These are phyloP conservation scores for Oryza longistaminata DNA, from an alignment of 176 grass and related monocot species.

Conservation along the genomic window DNA sequence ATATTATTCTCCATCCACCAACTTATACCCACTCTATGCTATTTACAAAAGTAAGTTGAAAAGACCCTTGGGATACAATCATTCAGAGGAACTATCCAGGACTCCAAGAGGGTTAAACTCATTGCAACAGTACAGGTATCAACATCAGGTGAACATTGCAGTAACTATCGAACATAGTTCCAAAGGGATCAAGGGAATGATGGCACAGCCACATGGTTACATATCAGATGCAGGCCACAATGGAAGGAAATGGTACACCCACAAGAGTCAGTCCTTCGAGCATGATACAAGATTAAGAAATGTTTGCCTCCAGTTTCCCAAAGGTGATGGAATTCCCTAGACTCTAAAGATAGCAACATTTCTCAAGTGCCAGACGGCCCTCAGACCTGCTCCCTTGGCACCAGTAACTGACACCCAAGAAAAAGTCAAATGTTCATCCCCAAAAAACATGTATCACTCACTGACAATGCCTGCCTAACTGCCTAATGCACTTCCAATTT, in stretches of 20 bases:
- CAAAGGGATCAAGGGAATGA: conserved; percentile 17
- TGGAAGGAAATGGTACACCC: background rate
- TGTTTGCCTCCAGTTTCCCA: background rate
- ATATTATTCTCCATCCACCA: conserved; percentile 15
- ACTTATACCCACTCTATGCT: conserved; percentile 29
- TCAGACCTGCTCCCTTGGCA: background rate
- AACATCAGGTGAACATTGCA: conserved; percentile 4
- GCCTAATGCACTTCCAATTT: too few species aligned
- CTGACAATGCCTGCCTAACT: background rate
- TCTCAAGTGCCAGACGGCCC: background rate
- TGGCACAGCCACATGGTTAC: conserved; percentile 7
- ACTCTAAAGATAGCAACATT: conserved; percentile 5
- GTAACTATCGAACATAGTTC: conserved; percentile 5
- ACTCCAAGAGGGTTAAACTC: background rate
- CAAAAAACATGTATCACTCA: background rate
- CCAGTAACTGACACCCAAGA: background rate
- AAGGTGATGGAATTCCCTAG: background rate
- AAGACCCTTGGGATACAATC: background rate
- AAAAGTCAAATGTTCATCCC: background rate
- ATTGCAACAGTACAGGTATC: background rate
- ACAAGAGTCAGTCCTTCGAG: conserved; percentile 5
- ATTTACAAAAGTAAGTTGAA: conserved; percentile 6
- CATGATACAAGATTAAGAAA: background rate
- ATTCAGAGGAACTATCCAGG: background rate
- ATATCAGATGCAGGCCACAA: conserved; percentile 12